Conservation (phyloP, 768 basidiomycete species). For the Plicaturopsis crispa region DNA sequence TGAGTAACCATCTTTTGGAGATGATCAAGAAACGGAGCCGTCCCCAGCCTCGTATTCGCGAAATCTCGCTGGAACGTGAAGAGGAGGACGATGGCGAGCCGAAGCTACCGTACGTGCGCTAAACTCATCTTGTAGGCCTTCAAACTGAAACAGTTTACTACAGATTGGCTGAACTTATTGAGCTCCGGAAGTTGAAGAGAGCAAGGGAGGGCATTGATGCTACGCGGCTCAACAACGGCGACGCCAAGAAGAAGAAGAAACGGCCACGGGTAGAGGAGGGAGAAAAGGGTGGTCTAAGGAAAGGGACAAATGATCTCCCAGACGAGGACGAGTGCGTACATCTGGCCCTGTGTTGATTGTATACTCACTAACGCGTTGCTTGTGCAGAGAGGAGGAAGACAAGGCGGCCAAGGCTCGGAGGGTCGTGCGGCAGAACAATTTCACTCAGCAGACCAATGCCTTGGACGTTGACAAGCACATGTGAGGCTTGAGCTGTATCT, state of each 20-base stretch:
- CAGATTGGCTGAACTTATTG: conserved; percentile 78
- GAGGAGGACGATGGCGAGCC: conserved; percentile 28
- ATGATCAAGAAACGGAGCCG: conserved; percentile 75
- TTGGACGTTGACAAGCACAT: conserved; percentile 98
- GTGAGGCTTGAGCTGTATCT: conserved; percentile 39
- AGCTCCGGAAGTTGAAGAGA: conserved; percentile 70
- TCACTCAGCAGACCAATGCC: conserved; percentile 94
- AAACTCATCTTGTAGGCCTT: conserved; percentile 4
- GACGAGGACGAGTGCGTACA: conserved; percentile 55
- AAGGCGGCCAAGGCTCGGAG: conserved; percentile 65
- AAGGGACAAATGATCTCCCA: conserved; percentile 30
- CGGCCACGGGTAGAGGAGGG: conserved; percentile 41
- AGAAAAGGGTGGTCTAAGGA: conserved; percentile 48
- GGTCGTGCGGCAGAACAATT: conserved; percentile 81
- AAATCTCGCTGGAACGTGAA: conserved; percentile 35
- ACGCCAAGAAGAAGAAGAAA: conserved; percentile 65
- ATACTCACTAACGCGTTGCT: neutral
- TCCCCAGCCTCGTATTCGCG: conserved; percentile 52
- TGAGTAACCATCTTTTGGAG: too few species aligned
- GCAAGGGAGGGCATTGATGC: conserved; percentile 79
- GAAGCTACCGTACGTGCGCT: conserved; percentile 40
- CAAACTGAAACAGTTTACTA: conserved; percentile 6
- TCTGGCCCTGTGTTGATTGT: neutral
- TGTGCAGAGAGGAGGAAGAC: conserved; percentile 49
- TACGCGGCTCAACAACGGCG: conserved; percentile 78